These are phyloP conservation scores for Tuber borchii DNA, from an alignment of 495 filamentous ascomycete genomes.

Conservation along the genomic window DNA sequence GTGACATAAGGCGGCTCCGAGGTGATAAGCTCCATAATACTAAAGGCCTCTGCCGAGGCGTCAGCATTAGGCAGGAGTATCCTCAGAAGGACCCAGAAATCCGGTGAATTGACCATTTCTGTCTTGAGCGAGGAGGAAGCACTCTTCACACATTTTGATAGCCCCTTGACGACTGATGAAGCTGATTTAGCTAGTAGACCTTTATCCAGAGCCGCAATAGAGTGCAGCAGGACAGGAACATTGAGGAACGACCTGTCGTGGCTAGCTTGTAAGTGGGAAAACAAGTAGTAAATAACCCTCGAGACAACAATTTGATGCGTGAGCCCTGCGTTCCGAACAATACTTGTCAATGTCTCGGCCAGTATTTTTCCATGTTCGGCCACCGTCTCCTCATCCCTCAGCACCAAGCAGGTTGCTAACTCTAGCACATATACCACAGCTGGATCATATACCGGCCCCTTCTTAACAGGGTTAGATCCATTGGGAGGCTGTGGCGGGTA, in stretches of 20 bases:
- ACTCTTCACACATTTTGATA: conserved; percentile 70
- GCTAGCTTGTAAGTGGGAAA: conserved; percentile 74
- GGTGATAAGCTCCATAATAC: conserved; percentile 67
- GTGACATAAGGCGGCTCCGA: conserved; percentile 66
- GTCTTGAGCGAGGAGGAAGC: conserved; percentile 58
- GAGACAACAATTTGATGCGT: conserved; percentile 76
- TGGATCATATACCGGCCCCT: conserved; percentile 70
- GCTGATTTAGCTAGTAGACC: conserved; percentile 69
- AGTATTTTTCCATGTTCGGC: conserved; percentile 66
- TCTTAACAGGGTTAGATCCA: conserved; percentile 46
- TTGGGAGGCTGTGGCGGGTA: conserved; percentile 55
- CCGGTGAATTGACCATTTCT: conserved; percentile 90
- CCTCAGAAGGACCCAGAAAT: conserved; percentile 91
- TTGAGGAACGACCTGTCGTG: conserved; percentile 89
- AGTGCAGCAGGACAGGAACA: conserved; percentile 86
- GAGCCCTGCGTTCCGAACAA: conserved; percentile 69
- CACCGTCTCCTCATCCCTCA: conserved; percentile 68
- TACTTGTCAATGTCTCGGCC: conserved; percentile 67
- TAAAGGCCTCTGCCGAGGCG: conserved; percentile 70
- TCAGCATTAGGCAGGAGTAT: conserved; percentile 61
- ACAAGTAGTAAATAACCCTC: conserved; percentile 75
- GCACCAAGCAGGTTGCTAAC: conserved; percentile 73
- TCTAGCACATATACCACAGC: conserved; percentile 81
- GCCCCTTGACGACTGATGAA: conserved; percentile 64
- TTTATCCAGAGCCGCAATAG: conserved; percentile 77